Evolutionary conservation across 371 early-diverging fungal genomes (phyloP), one percentile per base, ranked within the genome.

Genomic region (Dichotomocladium elegans): DNA sequence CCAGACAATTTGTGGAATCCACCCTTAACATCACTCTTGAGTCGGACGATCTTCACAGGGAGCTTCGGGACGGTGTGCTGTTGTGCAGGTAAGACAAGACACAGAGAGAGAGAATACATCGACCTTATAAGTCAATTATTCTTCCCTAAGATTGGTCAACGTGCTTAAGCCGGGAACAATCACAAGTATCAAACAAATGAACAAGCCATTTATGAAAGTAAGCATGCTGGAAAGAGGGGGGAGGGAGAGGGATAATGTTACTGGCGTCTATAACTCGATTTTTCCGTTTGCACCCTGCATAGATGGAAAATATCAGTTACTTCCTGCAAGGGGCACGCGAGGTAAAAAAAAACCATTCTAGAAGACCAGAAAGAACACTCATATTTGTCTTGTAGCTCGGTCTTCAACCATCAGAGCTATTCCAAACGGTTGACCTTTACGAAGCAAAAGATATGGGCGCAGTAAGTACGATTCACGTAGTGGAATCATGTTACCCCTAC

Each of bases 351-450:
- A 21, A 37, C 21, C 37, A 17, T 9, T 37, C 3, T 37, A 7
- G n/a, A n/a, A n/a, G n/a, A n/a, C n/a, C n/a, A n/a, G n/a, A n/a
- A n/a, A n/a, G n/a, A n/a, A n/a, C n/a, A n/a, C n/a, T n/a, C n/a
- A n/a, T n/a, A n/a, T n/a, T n/a, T n/a, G n/a, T 6, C 9, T 37
- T 37, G 5, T 51, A 77, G 66, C 74, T 88, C 40, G 90, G 90
- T 1, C 65, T 91, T 26, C 74, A 84, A 47, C 78, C 81, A 48
- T 76, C 86, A 31, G 91, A 93, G 61, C 66, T 92, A 29, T 95
- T 95, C 64, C 88, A 92, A 64, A 94, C 96, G 1, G 87, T 89
- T 1, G 96, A 95, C 66, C 65, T 95, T 21, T 92, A 87, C 63
- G 94, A 95, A 47, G 89, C 81, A 40, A 92, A 89, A 62, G 86